Evolutionary conservation across 1,139 yeast genomes (phyloP).

Genomic region (Saccharomyces hybrid): DNA sequence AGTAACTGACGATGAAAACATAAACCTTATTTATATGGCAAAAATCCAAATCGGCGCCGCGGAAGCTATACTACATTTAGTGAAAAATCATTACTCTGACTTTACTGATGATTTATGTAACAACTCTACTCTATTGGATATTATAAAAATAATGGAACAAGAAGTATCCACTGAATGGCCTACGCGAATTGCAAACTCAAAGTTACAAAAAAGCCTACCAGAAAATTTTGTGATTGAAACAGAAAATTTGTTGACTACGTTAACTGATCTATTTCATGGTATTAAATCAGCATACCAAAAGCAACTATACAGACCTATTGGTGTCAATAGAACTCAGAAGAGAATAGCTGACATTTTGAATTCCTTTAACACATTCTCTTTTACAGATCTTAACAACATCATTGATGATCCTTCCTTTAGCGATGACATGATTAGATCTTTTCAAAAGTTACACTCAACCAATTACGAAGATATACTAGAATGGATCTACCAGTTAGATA

Average conservation of each 20-base stretch:
- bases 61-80: constrained; percentile 66
- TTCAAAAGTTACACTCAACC: constrained; percentile 41
- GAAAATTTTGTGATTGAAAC: constrained; percentile 30
- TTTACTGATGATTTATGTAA: constrained; percentile 62
- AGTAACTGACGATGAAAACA: constrained; percentile 26
- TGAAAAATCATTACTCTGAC: constrained; percentile 66
- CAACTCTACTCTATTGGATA: constrained; percentile 54
- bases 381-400: constrained; percentile 14
- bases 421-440: constrained; percentile 17
- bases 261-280: constrained; percentile 56
- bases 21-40: constrained; percentile 43
- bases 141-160: constrained; percentile 60
- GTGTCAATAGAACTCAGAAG: constrained; percentile 25
- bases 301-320: constrained; percentile 68
- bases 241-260: constrained; percentile 37
- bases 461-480: constrained; percentile 18
- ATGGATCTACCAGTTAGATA: constrained; percentile 56
- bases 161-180: constrained; percentile 69
- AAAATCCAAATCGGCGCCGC: constrained; percentile 76
- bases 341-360: constrained; percentile 16
- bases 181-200: constrained; percentile 27
- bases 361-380: constrained; percentile 14
- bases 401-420: constrained; percentile 10
- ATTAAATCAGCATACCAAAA: constrained; percentile 69
- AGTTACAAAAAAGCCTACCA: constrained; percentile 2